A percentile compares a stretch with the other conserved stretches of the same genome.
These are phyloP conservation scores for Agaricus sinodeliciosus DNA, from an alignment of 768 basidiomycete species.

Conservation along the genomic window DNA sequence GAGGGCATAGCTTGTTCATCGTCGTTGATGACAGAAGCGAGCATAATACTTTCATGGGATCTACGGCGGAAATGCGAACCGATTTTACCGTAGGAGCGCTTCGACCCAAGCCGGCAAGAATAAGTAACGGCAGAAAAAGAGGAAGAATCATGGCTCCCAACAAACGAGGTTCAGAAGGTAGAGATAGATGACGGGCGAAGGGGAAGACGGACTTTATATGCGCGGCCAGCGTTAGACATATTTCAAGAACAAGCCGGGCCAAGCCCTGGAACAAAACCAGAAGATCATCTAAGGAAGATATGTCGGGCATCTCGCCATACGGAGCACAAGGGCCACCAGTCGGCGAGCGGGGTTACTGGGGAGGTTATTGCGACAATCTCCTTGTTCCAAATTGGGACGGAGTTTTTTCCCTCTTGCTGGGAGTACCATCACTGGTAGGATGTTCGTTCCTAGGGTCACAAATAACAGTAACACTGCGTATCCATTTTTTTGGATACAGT, in stretches of 20 bases:
- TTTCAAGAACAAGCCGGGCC: not conserved
- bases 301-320: too few relatives aligned
- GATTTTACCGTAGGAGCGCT: conserved; percentile 23
- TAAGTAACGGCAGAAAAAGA: conserved; percentile 24
- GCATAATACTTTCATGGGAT: conserved; percentile 37
- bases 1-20: conserved; percentile 35
- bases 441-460: too few relatives aligned
- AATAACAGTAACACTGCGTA: too few relatives aligned
- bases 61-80: conserved; percentile 28
- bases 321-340: too few relatives aligned
- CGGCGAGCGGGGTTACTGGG: too few relatives aligned
- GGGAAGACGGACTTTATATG: conserved; percentile 11
- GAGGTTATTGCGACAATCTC: not conserved
- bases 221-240: not conserved
- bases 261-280: not conserved
- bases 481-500: too few relatives aligned
- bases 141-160: conserved; percentile 23
- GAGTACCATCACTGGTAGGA: too few relatives aligned
- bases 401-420: not conserved
- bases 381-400: conserved; percentile 7
- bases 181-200: conserved; percentile 4
- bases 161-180: conserved; percentile 14
- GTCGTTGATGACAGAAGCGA: conserved; percentile 32
- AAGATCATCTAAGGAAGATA: too few relatives aligned
- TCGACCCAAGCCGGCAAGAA: conserved; percentile 19